Base-by-base conservation (phyloP, 345 rosid genomes). In the Salix brachista region DNA sequence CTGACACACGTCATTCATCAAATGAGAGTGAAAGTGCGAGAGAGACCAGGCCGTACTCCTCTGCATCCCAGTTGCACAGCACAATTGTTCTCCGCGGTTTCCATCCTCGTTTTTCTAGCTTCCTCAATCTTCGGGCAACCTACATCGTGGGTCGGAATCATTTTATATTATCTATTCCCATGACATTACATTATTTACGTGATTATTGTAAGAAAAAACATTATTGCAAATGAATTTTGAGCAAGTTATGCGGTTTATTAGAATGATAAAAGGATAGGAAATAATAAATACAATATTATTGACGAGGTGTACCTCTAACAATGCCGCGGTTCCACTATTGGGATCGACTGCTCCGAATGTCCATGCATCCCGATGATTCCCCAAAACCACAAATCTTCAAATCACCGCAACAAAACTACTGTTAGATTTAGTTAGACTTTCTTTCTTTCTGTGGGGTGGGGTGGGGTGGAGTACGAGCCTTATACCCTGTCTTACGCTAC, bases 361-460 rank as follows among this genome's bases (percentile, higher is more conserved):
- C 98, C 98, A 94, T 73, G 98, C 98, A 81, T 92, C 98, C 41
- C 97, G 83, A 81, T 94, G 98, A 85, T 94, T 92, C 14, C 98
- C 96, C 77, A 94, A 79, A 72, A 92, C 75, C 70, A 92, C 87
- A 75, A 83, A 94, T 77, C 98, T 94, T 73, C 26, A 76, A 56
- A 72, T 72, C 25, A 50, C 44, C 44, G 60, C 60, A 67, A 37
- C 36, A 46, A 26, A 46, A 36, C 39, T 23, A n/a, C 74, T 70
- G 44, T 41, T 41, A 11, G 44, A 9, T 10, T 41, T 2, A 3
- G 44, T 41, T 2, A 3, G 44, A 9, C 9, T 41, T 41, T 41
- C 13, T 41, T 41, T 41, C 13, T 41, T 9, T 41, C 13, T 41
- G 2, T 2, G 0, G 44, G 44, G 8, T 41, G 11, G 2, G 9